These are phyloP conservation scores for Neofusicoccum sp. DNA, from an alignment of 2,329 filamentous ascomycete genomes.

Conservation along the genomic window DNA sequence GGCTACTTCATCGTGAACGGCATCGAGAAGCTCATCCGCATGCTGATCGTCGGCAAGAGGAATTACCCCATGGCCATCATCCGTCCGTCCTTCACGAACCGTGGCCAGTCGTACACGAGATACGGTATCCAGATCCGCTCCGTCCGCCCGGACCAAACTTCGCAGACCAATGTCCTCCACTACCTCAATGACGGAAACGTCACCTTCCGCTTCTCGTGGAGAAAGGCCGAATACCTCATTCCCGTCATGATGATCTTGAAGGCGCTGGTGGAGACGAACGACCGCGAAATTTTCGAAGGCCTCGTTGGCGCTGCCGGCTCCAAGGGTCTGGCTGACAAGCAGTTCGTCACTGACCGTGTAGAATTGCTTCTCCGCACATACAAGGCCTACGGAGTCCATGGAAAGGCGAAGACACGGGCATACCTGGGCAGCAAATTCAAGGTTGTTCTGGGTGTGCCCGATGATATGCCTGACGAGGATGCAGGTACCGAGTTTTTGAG, in stretches of 20 bases:
- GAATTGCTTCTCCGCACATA: slow-evolving; percentile 91
- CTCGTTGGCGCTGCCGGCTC: slow-evolving; percentile 77
- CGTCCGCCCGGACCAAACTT: slow-evolving; percentile 95
- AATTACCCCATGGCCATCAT: slow-evolving; percentile 96
- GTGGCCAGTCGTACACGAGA: slow-evolving; percentile 84
- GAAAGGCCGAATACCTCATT: slow-evolving; percentile 95
- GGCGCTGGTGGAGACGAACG: slow-evolving; percentile 92
- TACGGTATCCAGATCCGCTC: slow-evolving; percentile 90
- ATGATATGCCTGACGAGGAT: slow-evolving; percentile 84
- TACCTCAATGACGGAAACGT: slow-evolving; percentile 95
- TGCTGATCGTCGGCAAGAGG: slow-evolving; percentile 84
- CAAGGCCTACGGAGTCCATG: slow-evolving; percentile 86
- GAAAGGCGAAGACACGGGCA: slow-evolving; percentile 76
- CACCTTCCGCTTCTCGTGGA: slow-evolving; percentile 96
- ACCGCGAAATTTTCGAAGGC: slow-evolving; percentile 94
- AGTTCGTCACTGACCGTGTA: slow-evolving; percentile 89
- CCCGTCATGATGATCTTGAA: slow-evolving; percentile 97
- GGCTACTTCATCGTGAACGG: slow-evolving; percentile 98
- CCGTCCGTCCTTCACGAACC: slow-evolving; percentile 84
- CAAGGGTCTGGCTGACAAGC: slow-evolving; percentile 78
- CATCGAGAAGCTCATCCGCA: slow-evolving; percentile 93
- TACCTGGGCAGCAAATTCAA: slow-evolving; percentile 92
- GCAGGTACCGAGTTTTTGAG: slow-evolving; percentile 89
- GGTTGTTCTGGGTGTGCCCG: slow-evolving; percentile 79
- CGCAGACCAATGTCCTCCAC: slow-evolving; percentile 95